Evolutionary conservation across 78 protist species (phyloP).

Genomic region (Cavenderia fasciculata): DNA sequence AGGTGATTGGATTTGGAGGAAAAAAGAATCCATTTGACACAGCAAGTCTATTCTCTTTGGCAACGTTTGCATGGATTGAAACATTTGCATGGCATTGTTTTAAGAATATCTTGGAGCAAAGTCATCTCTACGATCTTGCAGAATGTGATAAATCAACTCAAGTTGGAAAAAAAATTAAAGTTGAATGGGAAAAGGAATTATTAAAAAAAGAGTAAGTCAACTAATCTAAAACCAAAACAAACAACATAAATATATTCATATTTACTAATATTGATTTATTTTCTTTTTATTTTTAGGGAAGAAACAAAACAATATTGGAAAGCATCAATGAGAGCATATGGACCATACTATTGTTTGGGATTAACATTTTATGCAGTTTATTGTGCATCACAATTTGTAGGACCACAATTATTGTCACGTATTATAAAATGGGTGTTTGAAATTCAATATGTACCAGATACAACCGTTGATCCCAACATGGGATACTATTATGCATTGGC

Average conservation of each 20-base stretch:
- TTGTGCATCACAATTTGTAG: constrained; percentile 23
- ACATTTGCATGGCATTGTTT: constrained; percentile 21
- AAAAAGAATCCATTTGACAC: constrained; percentile 35
- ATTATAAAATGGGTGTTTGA: too few species aligned
- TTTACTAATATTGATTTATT: too few species aligned
- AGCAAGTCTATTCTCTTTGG: constrained; percentile 5
- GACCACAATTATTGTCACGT: constrained; percentile 11
- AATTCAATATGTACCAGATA: not conserved
- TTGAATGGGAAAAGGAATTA: constrained; percentile 25
- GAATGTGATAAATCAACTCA: not conserved
- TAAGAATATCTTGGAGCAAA: constrained; percentile 25
- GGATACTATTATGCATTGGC: constrained; percentile 35
- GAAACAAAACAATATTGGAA: too few species aligned
- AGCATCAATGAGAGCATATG: constrained; percentile 36
- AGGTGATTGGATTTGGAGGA: constrained; percentile 47
- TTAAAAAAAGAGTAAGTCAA: not conserved
- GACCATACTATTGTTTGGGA: not conserved
- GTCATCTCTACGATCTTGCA: constrained; percentile 25
- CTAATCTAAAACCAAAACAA: not conserved
- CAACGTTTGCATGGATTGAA: too few species aligned
- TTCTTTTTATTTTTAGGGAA: too few species aligned
- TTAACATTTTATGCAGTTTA: not conserved
- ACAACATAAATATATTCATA: too few species aligned
- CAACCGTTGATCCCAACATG: not conserved
- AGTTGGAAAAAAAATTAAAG: not conserved